A percentile compares a stretch with the other conserved stretches of the same genome.
Conservation (phyloP, 768 basidiomycete genomes). For the Suillus alpinus region DNA sequence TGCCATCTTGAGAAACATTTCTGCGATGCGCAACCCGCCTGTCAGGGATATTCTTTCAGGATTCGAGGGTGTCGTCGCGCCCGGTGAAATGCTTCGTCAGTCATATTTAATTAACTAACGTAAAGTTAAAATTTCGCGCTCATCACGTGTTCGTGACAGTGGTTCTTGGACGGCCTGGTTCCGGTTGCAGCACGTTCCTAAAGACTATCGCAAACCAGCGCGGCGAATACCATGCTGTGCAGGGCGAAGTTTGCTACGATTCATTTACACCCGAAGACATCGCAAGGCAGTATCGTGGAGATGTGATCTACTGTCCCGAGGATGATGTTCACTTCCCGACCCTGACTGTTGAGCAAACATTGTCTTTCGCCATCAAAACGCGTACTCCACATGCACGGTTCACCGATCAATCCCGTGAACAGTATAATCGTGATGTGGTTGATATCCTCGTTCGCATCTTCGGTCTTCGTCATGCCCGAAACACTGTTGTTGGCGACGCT, state of each 20-base stretch:
- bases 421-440: constrained; percentile 55
- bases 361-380: constrained; percentile 68
- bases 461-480: constrained; percentile 75
- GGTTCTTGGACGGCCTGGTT: constrained; percentile 78
- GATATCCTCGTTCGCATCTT: constrained; percentile 73
- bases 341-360: constrained; percentile 74
- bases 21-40: constrained; percentile 54
- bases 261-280: constrained; percentile 78
- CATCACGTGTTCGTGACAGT: constrained; percentile 23
- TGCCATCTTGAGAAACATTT: constrained; percentile 41
- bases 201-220: constrained; percentile 80
- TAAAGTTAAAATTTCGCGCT: background rate
- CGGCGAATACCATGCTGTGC: constrained; percentile 57
- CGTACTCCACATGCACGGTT: constrained; percentile 72
- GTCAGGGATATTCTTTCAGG: constrained; percentile 52
- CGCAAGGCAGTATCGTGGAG: constrained; percentile 72
- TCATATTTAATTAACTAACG: constrained; percentile 12
- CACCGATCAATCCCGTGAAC: constrained; percentile 59
- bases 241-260: constrained; percentile 78
- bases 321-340: constrained; percentile 84
- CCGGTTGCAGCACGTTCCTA: constrained; percentile 85
- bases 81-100: constrained; percentile 71
- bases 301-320: constrained; percentile 57
- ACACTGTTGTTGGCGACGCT: constrained; percentile 84
- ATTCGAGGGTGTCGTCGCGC: constrained; percentile 55